These are phyloP conservation scores for Tricharina praecox DNA, from an alignment of 495 filamentous ascomycete species.

Conservation along the genomic window DNA sequence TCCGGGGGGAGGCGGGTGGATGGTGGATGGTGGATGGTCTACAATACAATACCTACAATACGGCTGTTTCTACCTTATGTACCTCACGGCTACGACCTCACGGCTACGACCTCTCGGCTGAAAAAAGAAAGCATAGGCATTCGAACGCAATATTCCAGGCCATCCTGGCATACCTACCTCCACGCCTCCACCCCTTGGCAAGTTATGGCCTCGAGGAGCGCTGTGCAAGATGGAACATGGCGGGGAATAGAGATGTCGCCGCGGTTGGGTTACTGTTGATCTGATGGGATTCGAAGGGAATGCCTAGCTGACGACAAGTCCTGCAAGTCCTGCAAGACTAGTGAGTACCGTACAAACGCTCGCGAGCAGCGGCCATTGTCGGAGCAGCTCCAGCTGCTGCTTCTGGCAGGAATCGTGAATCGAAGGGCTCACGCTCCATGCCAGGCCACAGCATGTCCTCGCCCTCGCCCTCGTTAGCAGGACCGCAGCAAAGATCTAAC, in stretches of 20 bases:
- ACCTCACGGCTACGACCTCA: too few relatives aligned
- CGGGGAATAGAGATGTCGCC: too few relatives aligned
- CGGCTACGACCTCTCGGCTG: too few relatives aligned
- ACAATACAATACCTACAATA: too few relatives aligned
- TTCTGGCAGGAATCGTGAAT: constrained; percentile 16
- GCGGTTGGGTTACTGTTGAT: constrained; percentile 29
- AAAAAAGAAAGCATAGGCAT: too few relatives aligned
- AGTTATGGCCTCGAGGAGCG: constrained; percentile 4
- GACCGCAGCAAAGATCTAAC: constrained; percentile 21
- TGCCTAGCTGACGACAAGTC: constrained; percentile 15
- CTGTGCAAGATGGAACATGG: constrained; percentile 10
- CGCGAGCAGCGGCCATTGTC: constrained; percentile 29
- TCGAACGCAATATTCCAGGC: background rate
- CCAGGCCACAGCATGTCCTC: constrained; percentile 1
- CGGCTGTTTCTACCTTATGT: too few relatives aligned
- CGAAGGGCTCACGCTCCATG: background rate
- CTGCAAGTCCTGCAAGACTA: constrained; percentile 24
- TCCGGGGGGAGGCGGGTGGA: too few relatives aligned
- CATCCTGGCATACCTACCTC: constrained; percentile 1
- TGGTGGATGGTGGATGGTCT: too few relatives aligned
- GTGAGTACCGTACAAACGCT: too few relatives aligned
- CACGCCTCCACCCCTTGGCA: constrained; percentile 3
- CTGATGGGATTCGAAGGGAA: constrained; percentile 11
- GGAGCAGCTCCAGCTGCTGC: constrained; percentile 31
- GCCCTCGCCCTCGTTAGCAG: too few relatives aligned